Percentiles rank a stretch among this genome's conserved stretches.
Conservation (phyloP, 2,329 filamentous ascomycete species). For the Diaporthe destruens region DNA sequence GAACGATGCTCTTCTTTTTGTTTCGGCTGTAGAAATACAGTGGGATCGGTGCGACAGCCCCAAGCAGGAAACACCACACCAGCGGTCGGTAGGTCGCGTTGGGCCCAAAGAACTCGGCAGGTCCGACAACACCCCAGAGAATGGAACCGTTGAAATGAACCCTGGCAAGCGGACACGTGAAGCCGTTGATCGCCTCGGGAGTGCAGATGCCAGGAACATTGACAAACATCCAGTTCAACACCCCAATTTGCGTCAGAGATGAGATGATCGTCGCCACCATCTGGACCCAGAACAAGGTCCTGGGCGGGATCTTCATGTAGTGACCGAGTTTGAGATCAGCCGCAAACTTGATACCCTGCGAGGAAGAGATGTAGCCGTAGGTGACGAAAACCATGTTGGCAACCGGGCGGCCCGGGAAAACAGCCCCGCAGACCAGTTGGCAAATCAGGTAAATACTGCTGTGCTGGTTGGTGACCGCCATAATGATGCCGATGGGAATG, state of each 20-base stretch:
- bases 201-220: constrained; percentile 85
- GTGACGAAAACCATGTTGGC: constrained; percentile 96
- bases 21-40: constrained; percentile 79
- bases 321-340: constrained; percentile 89
- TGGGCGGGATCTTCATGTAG: constrained; percentile 88
- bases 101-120: constrained; percentile 83
- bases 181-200: constrained; percentile 83
- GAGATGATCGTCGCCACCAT: constrained; percentile 82
- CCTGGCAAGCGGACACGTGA: constrained; percentile 87
- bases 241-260: constrained; percentile 83
- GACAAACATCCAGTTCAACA: constrained; percentile 91
- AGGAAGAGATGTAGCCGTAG: constrained; percentile 89
- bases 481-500: constrained; percentile 91
- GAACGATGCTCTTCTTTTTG: constrained; percentile 71
- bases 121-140: constrained; percentile 90
- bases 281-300: constrained; percentile 83
- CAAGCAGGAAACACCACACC: constrained; percentile 85
- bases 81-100: constrained; percentile 80
- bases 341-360: constrained; percentile 90
- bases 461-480: constrained; percentile 93
- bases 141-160: constrained; percentile 94
- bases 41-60: constrained; percentile 78
- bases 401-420: constrained; percentile 87
- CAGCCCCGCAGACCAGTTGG: constrained; percentile 83
- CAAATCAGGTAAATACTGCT: constrained; percentile 89